Evolutionary conservation across 768 basidiomycete genomes (phyloP).

Genomic region (Dendrothele bispora): DNA sequence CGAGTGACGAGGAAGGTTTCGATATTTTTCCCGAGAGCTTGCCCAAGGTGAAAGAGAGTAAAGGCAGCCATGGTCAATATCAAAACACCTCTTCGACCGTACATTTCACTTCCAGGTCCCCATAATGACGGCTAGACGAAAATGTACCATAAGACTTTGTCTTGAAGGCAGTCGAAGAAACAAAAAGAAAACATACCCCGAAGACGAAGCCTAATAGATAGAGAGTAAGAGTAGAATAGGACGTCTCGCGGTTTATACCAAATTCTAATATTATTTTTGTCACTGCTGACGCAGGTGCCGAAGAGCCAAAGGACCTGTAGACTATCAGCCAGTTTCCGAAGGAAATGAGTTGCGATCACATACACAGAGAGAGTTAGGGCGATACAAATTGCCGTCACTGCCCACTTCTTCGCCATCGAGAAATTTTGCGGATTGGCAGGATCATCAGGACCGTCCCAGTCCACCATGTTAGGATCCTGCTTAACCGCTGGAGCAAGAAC

Average conservation of each 20-base stretch:
- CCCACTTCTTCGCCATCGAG: conserved; percentile 43
- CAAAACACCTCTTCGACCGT: conserved; percentile 54
- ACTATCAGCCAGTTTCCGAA: neutral
- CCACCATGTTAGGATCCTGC: conserved; percentile 25
- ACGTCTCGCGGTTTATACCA: conserved; percentile 37
- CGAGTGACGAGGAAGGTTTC: conserved; percentile 58
- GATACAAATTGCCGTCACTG: conserved; percentile 41
- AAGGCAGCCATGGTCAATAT: conserved; percentile 50
- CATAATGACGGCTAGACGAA: conserved; percentile 46
- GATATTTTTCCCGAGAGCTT: conserved; percentile 60
- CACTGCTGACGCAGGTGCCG: conserved; percentile 47
- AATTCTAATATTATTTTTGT: conserved; percentile 38
- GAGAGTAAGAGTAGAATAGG: conserved; percentile 46
- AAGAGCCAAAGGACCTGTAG: conserved; percentile 59
- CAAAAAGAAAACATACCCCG: conserved; percentile 34
- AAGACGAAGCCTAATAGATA: conserved; percentile 55
- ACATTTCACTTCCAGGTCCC: conserved; percentile 62
- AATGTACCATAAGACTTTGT: neutral
- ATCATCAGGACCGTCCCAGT: conserved; percentile 58
- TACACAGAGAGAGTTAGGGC: conserved; percentile 59
- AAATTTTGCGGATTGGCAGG: conserved; percentile 59
- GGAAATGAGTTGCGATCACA: conserved; percentile 15
- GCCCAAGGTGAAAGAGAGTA: conserved; percentile 56
- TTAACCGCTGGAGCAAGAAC: too few relatives aligned
- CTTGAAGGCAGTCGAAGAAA: neutral